Base-by-base conservation (phyloP, 148 eudicot species). In the Persicaria tinctoria region DNA sequence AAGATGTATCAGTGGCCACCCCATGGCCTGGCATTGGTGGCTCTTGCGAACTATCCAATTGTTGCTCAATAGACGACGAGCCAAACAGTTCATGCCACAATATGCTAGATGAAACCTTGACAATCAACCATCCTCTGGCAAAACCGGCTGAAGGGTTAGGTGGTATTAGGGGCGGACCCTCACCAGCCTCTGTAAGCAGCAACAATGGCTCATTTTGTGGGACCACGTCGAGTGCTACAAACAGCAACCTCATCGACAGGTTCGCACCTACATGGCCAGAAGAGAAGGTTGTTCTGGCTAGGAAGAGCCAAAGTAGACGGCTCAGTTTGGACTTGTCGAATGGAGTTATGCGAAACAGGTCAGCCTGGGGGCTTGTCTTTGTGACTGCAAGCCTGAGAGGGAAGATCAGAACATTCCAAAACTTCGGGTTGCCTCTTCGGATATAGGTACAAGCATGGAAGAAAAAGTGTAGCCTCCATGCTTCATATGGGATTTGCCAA, bases 301-400 rank as follows among this genome's bases (percentile, higher is more conserved):
- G 81, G 20, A 93, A 85, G 83, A 84, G 78, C 60, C 81, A 79
- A 1, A 47, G 74, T 48, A 27, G 41, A 6, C 13, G 54, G n/a
- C 54, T 13, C 4, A 50, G 55, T 17, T 47, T 50, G 51, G 51
- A 47, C 44, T 46, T 48, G 38, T 47, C 74, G 13, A 48, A 47
- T 8, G 55, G 74, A 9, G 32, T 71, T 18, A 8, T 47, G 6
- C 9, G 74, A 4, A 50, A 12, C 32, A 47, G 38, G 32, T 71
- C 55, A 48, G 97, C 99, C 4, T 95, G 99, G 97, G 99, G 99
- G 0, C 54, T 89, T 82, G 99, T 90, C 47, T 90, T 95, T 69
- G 97, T 95, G 23, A 87, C 99, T 6, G 97, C 97, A 32, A 92
- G 93, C 3, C 10, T 87, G 51, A 91, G 92, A 56, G 99, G 99